Evolutionary conservation across 2,329 filamentous ascomycete genomes (phyloP), one percentile per base, ranked within the genome.

Genomic region (Colletotrichum costaricense): DNA sequence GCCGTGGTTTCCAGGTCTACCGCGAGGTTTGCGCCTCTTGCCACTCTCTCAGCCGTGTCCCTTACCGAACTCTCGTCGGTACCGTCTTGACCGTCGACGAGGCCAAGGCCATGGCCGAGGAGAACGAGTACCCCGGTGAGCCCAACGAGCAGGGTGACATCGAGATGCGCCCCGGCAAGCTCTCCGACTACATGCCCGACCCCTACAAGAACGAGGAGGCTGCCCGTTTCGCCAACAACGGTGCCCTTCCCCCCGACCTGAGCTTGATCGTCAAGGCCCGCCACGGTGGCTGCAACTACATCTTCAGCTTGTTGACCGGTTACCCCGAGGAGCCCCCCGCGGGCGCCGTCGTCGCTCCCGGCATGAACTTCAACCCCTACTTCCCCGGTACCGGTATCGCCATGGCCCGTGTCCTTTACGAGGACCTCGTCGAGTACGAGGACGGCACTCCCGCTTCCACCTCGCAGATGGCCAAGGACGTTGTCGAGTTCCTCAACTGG

Each of bases 141-240:
- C 97, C 97, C 83, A 98, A 99, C 87, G 95, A 98, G 82, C 90
- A 98, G 89, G 97, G 97, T 79, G 95, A 98, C 79, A 98, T 98
- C 83, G 94, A 98, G 89, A 97, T 98, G 92, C 95, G 97, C 79
- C 94, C 96, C 77, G 97, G 97, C 89, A 99, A 99, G 90, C 92
- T 99, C 66, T 97, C 97, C 80, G 97, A 99, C 86, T 98, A 98
- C 88, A 92, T 99, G 76, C 96, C 95, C 73, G 85, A 90, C 67
- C 97, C 97, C 35, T 99, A 99, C 93, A 97, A 97, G 90, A 99
- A 99, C 88, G 97, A 99, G 82, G 96, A 99, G 89, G 96, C 97
- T 78, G 96, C 96, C 76, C 95, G 97, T 83, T 95, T 95, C 82
- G 95, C 95, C 87, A 99, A 99, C 91, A 97, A 97, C 84, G 97